Conservation (phyloP, 192 early-diverging fungal species). For the Gryganskiella cystojenkinii region DNA sequence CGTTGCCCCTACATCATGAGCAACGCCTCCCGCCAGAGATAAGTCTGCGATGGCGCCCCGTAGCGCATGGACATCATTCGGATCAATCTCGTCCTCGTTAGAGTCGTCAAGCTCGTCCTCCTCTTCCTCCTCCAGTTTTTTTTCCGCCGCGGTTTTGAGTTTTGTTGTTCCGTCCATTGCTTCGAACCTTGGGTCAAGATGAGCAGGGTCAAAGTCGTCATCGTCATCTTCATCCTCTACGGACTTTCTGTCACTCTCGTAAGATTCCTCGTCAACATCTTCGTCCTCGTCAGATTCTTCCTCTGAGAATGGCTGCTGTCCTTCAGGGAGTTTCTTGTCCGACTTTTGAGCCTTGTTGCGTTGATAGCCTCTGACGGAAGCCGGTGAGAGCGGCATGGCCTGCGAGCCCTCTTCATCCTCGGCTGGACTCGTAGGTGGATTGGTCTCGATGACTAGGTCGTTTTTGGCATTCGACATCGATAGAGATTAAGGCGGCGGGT, state of each 20-base stretch:
- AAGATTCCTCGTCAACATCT: slow-evolving; percentile 9
- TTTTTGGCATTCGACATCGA: not conserved
- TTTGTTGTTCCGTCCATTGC: slow-evolving; percentile 40
- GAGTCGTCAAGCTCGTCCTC: slow-evolving; percentile 22
- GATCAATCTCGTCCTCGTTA: slow-evolving; percentile 17
- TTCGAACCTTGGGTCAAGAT: slow-evolving; percentile 31
- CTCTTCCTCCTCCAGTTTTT: slow-evolving; percentile 21
- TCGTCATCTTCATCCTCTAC: slow-evolving; percentile 25
- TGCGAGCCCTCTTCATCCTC: slow-evolving; percentile 26
- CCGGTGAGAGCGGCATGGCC: slow-evolving; percentile 37
- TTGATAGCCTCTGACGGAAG: slow-evolving; percentile 31
- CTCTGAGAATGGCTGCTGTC: slow-evolving; percentile 21
- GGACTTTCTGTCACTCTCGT: slow-evolving; percentile 36
- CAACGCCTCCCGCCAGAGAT: not conserved
- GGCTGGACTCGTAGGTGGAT: not conserved
- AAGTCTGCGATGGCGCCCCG: not conserved
- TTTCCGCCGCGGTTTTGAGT: slow-evolving; percentile 20
- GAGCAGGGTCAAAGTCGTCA: slow-evolving; percentile 13
- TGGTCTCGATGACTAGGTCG: slow-evolving; percentile 16
- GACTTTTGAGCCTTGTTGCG: slow-evolving; percentile 24
- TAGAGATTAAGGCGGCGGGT: no score
- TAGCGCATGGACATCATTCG: not conserved
- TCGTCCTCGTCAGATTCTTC: slow-evolving; percentile 20
- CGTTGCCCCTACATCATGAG: no score
- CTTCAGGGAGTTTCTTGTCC: slow-evolving; percentile 1